Conservation (phyloP, 352 stramenopile genomes). For the Phytopythium litorale region DNA sequence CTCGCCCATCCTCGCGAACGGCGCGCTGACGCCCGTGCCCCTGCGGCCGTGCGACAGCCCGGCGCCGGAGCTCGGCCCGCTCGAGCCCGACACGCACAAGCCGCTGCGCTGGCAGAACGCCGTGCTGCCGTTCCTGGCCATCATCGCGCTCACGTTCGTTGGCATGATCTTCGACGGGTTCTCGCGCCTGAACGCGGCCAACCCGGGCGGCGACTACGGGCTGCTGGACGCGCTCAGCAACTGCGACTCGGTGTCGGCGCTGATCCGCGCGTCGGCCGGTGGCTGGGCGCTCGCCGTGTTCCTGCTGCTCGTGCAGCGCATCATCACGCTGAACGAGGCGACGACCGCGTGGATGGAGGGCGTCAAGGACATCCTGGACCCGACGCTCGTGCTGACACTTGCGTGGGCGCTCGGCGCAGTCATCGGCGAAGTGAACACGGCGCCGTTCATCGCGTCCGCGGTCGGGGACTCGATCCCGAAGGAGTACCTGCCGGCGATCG, state of each 20-base stretch:
- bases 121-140: conserved; percentile 76
- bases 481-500: conserved; percentile 77
- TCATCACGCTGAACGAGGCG: conserved; percentile 84
- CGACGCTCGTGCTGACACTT: conserved; percentile 86
- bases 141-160: conserved; percentile 81
- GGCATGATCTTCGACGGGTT: conserved; percentile 88
- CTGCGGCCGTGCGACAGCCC: conserved; percentile 70
- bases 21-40: conserved; percentile 53
- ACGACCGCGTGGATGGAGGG: conserved; percentile 90
- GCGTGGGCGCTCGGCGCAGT: conserved; percentile 87
- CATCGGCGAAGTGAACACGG: conserved; percentile 84
- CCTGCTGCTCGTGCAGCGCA: conserved; percentile 71
- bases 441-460: conserved; percentile 76
- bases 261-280: conserved; percentile 75
- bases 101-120: conserved; percentile 83
- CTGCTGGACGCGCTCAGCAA: conserved; percentile 74
- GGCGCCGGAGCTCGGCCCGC: conserved; percentile 50
- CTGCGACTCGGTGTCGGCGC: conserved; percentile 70
- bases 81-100: conserved; percentile 70
- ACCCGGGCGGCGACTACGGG: conserved; percentile 43
- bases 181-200: conserved; percentile 31
- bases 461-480: conserved; percentile 70
- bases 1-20: conserved; percentile 60
- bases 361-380: conserved; percentile 90
- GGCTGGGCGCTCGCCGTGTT: conserved; percentile 71